A percentile compares a stretch with the other conserved stretches of the same genome.
Evolutionary conservation across 2,329 filamentous ascomycete species (phyloP).

Genomic region (Exserohilum turcica): DNA sequence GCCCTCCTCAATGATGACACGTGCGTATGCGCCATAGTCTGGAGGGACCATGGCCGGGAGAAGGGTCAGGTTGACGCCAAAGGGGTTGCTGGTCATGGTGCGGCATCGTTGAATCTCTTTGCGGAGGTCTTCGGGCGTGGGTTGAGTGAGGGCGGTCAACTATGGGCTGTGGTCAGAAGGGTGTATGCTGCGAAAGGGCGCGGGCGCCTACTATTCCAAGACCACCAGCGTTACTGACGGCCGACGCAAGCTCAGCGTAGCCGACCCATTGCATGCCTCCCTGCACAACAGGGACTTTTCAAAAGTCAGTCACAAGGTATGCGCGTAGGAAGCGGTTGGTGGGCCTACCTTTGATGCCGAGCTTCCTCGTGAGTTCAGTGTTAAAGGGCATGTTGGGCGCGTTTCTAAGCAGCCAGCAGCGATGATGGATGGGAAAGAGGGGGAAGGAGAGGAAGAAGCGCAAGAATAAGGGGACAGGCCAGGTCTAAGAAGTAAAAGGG

Average conservation of each 20-base stretch:
- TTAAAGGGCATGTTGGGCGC: slow-evolving; percentile 63
- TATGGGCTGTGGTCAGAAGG: slow-evolving; percentile 21
- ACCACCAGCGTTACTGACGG: slow-evolving; percentile 71
- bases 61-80: slow-evolving; percentile 94
- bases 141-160: slow-evolving; percentile 88
- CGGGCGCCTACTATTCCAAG: slow-evolving; percentile 65
- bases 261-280: slow-evolving; percentile 89
- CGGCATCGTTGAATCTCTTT: slow-evolving; percentile 90
- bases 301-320: slow-evolving; percentile 51
- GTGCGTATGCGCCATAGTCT: slow-evolving; percentile 89
- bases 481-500: not conserved
- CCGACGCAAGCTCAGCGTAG: slow-evolving; percentile 76
- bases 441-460: not conserved
- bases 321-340: not conserved
- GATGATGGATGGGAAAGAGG: not conserved
- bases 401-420: not conserved
- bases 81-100: slow-evolving; percentile 76
- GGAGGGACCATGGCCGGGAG: slow-evolving; percentile 88
- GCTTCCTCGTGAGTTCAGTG: slow-evolving; percentile 65
- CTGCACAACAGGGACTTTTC: slow-evolving; percentile 77
- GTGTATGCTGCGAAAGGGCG: no score
- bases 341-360: slow-evolving; percentile 58
- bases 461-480: not conserved
- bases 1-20: slow-evolving; percentile 91
- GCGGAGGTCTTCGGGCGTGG: slow-evolving; percentile 86